Percentiles rank a stretch among this genome's conserved stretches.
Conservation (phyloP, 1,139 yeast species). For the Yamadazyma siamensis region DNA sequence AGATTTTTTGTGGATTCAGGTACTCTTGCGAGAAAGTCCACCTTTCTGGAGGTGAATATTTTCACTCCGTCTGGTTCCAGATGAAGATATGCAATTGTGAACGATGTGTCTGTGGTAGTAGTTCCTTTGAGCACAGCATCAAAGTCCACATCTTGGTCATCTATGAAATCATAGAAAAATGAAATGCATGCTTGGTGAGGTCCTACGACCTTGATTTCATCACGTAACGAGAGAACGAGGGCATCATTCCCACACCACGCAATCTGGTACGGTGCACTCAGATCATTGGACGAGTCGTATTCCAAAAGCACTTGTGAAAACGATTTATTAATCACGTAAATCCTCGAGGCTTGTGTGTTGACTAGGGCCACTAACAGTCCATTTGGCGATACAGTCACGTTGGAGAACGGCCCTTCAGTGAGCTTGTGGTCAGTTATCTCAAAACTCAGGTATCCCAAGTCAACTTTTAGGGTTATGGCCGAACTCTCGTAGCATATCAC, state of each 20-base stretch:
- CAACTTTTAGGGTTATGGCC: constrained; percentile 25
- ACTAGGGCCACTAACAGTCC: constrained; percentile 58
- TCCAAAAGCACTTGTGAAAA: constrained; percentile 54
- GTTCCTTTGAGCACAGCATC: constrained; percentile 25
- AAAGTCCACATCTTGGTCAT: constrained; percentile 32
- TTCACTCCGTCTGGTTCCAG: constrained; percentile 73
- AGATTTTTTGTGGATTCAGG: constrained; percentile 54
- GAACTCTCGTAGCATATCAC: constrained; percentile 29
- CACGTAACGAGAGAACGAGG: constrained; percentile 56
- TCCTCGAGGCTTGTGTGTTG: constrained; percentile 37
- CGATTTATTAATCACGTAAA: constrained; percentile 52
- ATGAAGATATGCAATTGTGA: constrained; percentile 34
- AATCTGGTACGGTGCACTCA: constrained; percentile 40
- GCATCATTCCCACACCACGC: constrained; percentile 91
- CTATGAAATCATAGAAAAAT: constrained; percentile 38
- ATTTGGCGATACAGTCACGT: constrained; percentile 56
- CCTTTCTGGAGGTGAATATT: constrained; percentile 53
- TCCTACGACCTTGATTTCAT: constrained; percentile 68
- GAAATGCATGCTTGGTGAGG: constrained; percentile 63
- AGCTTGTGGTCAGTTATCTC: constrained; percentile 33
- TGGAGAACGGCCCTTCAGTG: constrained; percentile 58
- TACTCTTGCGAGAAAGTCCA: constrained; percentile 69
- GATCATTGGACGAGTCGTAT: constrained; percentile 38
- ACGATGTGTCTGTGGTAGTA: constrained; percentile 23
- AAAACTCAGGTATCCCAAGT: constrained; percentile 19